Conservation (phyloP, 164 flowering plant genomes). For the Santalum album region DNA sequence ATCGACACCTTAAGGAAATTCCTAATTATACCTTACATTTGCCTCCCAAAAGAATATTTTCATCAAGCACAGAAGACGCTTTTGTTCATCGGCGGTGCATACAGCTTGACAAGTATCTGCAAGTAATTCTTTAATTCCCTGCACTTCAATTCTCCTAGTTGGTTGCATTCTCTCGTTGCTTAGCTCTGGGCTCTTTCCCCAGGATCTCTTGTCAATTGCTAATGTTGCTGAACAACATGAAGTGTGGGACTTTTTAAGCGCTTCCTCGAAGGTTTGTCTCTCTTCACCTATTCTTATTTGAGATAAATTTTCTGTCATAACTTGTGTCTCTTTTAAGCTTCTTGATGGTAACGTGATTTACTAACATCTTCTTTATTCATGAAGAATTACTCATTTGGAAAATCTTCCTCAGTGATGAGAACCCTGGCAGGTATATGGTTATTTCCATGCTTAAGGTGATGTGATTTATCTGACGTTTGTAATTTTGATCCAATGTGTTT, state of each 20-base stretch:
- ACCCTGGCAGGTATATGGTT: conserved; percentile 73
- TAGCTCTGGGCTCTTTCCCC: conserved; percentile 12
- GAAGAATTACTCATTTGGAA: conserved; percentile 92
- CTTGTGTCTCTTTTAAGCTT: not conserved
- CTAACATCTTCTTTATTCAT: conserved; percentile 10
- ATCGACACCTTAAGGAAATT: conserved; percentile 87
- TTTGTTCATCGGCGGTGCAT: conserved; percentile 98
- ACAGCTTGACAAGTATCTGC: conserved; percentile 93
- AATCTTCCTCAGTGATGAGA: conserved; percentile 88
- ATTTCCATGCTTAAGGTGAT: conserved; percentile 1
- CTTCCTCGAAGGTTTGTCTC: conserved; percentile 69
- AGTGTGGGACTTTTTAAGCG: conserved; percentile 96
- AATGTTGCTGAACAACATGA: conserved; percentile 99
- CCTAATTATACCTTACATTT: conserved; percentile 88
- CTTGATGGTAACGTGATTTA: conserved; percentile 1
- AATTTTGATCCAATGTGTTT: too few relatives aligned
- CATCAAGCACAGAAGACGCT: conserved; percentile 96
- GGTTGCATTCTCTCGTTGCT: not conserved
- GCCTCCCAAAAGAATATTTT: conserved; percentile 97
- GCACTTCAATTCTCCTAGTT: conserved; percentile 6
- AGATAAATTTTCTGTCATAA: not conserved
- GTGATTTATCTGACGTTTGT: too few relatives aligned
- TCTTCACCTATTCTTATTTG: not conserved
- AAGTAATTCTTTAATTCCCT: conserved; percentile 34
- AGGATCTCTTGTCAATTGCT: conserved; percentile 95